Evolutionary conservation across 257 asterid genomes (phyloP).

Genomic region (Solanum appendiculatum): DNA sequence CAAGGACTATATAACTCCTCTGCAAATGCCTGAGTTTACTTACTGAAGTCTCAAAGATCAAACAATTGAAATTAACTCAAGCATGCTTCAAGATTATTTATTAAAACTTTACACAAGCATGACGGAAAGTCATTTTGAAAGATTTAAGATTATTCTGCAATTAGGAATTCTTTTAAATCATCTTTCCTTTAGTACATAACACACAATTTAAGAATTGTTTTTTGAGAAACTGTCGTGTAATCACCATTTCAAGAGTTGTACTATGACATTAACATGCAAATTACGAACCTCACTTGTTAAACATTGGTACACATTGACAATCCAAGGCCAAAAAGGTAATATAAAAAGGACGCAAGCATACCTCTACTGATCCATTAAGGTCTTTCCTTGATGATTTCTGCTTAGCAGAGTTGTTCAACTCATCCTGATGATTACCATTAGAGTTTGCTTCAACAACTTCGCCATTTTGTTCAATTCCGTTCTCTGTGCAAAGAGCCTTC

Average conservation of each 20-base stretch:
- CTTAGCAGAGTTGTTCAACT: slow-evolving; percentile 19
- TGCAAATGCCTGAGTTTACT: background rate
- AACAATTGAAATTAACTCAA: background rate
- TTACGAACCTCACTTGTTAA: background rate
- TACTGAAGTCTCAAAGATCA: background rate
- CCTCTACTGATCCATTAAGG: slow-evolving; percentile 45
- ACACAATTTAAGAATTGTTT: background rate
- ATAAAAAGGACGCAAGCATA: background rate
- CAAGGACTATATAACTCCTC: background rate
- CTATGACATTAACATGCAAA: background rate
- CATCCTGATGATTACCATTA: slow-evolving; percentile 11
- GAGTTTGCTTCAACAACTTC: background rate
- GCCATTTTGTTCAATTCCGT: slow-evolving; percentile 14
- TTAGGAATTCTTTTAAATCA: background rate
- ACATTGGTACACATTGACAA: background rate
- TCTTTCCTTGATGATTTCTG: slow-evolving; percentile 39
- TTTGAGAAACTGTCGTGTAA: background rate
- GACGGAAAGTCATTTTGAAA: background rate
- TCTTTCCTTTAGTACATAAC: background rate
- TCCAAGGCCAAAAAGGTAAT: background rate
- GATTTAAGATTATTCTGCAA: background rate
- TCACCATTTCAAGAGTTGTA: background rate
- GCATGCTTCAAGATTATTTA: background rate
- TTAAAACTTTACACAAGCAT: background rate
- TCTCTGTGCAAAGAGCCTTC: slow-evolving; percentile 7